Evolutionary conservation across 2,329 filamentous ascomycete species (phyloP), one percentile per base, ranked within the genome.

Genomic region (Fusarium aywerte): DNA sequence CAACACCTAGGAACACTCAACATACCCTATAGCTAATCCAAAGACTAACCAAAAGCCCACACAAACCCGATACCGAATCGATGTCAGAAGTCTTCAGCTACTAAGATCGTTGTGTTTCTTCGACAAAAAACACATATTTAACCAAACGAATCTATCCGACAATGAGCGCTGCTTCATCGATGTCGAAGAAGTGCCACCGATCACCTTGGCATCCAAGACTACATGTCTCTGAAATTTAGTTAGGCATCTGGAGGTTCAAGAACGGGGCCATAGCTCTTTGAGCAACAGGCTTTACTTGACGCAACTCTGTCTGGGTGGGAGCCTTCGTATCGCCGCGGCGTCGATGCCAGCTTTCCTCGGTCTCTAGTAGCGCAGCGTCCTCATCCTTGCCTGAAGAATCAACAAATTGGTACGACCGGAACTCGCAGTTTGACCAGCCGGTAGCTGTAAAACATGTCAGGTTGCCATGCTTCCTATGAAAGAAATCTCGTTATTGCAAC

Each of bases 341-440:
- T 50, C 79, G 76, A 23, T 75, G 69, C 79, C 82, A 82, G 74
- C 84, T 87, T 64, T 79, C 76, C 13, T 76, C 67, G 10, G 83
- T 85, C 76, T 88, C 86, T 44, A 74, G 71, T 11, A 88, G 70
- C 3, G 75, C 74, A 5, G 84, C 85, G 21, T 83, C 77, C 4
- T 78, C 75, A 57, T 89, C 85, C 18, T 79, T 75, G 51, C 85
- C 83, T 1, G 77, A 78, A 12, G 82, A 75, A 36, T 88, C 84
- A 25, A 77, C 82, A 74, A 93, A 92, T 45, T 82, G 80, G 76
- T 89, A 93, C 7, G 87, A 87, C 58, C 91, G 87, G 75, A 82
- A 89, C 78, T 94, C 91, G 51, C 89, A 89, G 76, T 94, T 94
- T 10, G 77, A 74, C 92, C 91, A 94, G 7, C 87, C 89, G 11